These are phyloP conservation scores for Scorias spongiosa DNA, from an alignment of 2,329 filamentous ascomycete species.

Conservation along the genomic window DNA sequence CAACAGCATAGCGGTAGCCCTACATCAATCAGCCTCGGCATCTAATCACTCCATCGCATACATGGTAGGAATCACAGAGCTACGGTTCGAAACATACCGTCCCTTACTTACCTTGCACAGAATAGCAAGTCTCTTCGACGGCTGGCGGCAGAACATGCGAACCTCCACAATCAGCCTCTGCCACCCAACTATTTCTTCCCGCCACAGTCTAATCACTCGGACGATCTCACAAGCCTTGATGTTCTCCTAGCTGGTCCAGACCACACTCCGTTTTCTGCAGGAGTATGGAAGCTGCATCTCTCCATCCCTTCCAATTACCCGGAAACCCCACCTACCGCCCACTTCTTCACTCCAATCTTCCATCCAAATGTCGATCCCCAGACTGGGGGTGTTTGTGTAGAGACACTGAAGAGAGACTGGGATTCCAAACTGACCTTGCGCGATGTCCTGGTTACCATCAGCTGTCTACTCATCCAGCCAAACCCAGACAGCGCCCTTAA, in stretches of 20 bases:
- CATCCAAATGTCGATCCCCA: slow-evolving; percentile 50
- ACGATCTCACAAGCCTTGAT: slow-evolving; percentile 43
- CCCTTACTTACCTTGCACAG: slow-evolving; percentile 12
- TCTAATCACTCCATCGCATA: no score
- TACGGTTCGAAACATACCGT: no score
- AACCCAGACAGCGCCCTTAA: slow-evolving; percentile 51
- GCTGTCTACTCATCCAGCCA: slow-evolving; percentile 46
- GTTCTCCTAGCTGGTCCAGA: slow-evolving; percentile 44
- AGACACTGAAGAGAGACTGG: slow-evolving; percentile 51
- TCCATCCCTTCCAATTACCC: slow-evolving; percentile 45
- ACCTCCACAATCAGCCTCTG: slow-evolving; percentile 38
- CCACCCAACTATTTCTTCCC: slow-evolving; percentile 49
- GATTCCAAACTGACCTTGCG: slow-evolving; percentile 40
- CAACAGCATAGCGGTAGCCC: no score
- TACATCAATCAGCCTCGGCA: no score
- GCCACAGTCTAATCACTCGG: slow-evolving; percentile 21
- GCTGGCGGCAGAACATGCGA: slow-evolving; percentile 44
- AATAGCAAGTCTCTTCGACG: slow-evolving; percentile 39
- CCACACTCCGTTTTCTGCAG: slow-evolving; percentile 43
- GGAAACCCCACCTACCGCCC: slow-evolving; percentile 37
- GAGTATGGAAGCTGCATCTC: slow-evolving; percentile 45
- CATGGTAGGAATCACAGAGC: no score
- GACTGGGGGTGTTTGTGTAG: slow-evolving; percentile 48
- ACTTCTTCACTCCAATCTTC: slow-evolving; percentile 46
- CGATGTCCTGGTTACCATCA: slow-evolving; percentile 45